Conservation (phyloP, 805 yeast genomes). For the Wickerhamiella sorbophila region DNA sequence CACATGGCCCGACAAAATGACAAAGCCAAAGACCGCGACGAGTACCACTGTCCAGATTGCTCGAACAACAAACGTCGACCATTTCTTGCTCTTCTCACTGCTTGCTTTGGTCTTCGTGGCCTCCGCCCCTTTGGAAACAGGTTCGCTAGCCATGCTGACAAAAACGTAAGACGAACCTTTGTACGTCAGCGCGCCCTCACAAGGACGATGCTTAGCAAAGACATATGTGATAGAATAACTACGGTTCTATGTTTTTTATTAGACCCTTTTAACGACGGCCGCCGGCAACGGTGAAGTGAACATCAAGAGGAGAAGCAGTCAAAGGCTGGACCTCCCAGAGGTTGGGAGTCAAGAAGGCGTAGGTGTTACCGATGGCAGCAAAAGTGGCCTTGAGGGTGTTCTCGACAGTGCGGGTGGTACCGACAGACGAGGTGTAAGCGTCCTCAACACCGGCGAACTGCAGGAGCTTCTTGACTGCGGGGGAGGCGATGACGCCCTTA, state of each 20-base stretch:
- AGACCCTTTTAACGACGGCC: slow-evolving; percentile 18
- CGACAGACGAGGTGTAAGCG: slow-evolving; percentile 96
- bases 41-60: slow-evolving; percentile 89
- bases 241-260: slow-evolving; percentile 72
- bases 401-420: slow-evolving; percentile 99
- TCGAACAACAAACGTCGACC: slow-evolving; percentile 72
- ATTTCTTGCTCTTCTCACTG: slow-evolving; percentile 38
- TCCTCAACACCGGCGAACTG: slow-evolving; percentile 99
- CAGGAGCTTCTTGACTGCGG: slow-evolving; percentile 97
- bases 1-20: slow-evolving; percentile 72
- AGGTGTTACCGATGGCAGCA: slow-evolving; percentile 98
- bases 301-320: slow-evolving; percentile 86
- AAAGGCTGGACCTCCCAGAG: slow-evolving; percentile 83
- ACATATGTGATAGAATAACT: slow-evolving; percentile 66
- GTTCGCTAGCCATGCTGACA: background rate
- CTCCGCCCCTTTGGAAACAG: background rate
- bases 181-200: too few species aligned
- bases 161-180: background rate
- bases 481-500: slow-evolving; percentile 99
- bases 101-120: background rate
- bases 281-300: slow-evolving; percentile 37
- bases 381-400: slow-evolving; percentile 99
- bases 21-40: slow-evolving; percentile 57
- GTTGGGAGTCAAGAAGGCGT: slow-evolving; percentile 99
- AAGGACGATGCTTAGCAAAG: too few species aligned